Base-by-base conservation (phyloP, 2,329 filamentous ascomycete genomes). In the Pseudocercospora crystallina region DNA sequence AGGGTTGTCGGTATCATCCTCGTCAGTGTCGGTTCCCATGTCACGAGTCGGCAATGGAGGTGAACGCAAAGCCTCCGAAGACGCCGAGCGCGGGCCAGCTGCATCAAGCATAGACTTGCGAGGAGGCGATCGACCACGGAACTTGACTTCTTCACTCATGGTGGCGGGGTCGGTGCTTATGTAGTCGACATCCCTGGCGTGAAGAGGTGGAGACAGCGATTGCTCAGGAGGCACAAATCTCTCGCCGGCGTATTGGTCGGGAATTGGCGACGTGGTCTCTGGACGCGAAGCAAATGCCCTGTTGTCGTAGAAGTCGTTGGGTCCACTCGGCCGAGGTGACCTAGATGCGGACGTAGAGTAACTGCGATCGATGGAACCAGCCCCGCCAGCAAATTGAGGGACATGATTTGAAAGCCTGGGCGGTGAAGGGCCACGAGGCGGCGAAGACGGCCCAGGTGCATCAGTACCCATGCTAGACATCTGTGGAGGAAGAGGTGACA, bases 101-200 rank as follows among this genome's bases (percentile, higher is more conserved):
- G 17, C 43, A 26, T 41, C 49, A 11, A n/a, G 31, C 8, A 41
- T 43, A 12, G 33, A 36, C 14, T 40, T 40, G 36, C 50, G 41
- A 8, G 50, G 50, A 26, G 50, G 50, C 8, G 50, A 53, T 4
- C 50, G 50, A 33, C 50, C 50, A 33, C 50, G 50, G 50, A 53
- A 53, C 17, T 43, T 49, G 30, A 53, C 50, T 35, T 53, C 50
- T 32, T 53, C 47, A 11, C 44, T 17, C 9, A 30, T 43, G 29
- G 15, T 43, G 29, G 15, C 33, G 13, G 31, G 15, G n/a, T 30
- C 32, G 26, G 10, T 14, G 14, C 41, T 43, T 13, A 26, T 26
- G 20, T 26, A 26, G 20, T 26, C 20, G 4, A 26, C 7, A 26
- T 26, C 20, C 20, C 7, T 3, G 12, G 47, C 26, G 12, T 38